Evolutionary conservation across 352 stramenopile genomes (phyloP).

Genomic region (Phytophthora europaea): DNA sequence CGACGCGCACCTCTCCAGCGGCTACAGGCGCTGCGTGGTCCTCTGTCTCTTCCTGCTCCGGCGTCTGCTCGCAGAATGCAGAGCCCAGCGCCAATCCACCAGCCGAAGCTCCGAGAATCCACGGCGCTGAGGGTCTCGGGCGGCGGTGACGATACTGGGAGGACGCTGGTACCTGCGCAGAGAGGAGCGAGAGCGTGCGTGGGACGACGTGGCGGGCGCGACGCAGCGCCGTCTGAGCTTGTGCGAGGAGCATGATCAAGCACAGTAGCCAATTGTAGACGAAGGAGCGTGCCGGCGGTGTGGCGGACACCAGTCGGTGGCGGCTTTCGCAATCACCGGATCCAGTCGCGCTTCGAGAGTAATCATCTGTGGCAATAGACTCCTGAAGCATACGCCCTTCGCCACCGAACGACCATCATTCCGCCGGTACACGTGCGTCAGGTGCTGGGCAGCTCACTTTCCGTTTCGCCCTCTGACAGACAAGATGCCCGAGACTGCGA

Average conservation of each 20-base stretch:
- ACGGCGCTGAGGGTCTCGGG: slow-evolving; percentile 2
- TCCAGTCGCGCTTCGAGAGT: slow-evolving; percentile 16
- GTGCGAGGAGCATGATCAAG: neutral
- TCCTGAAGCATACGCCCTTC: neutral
- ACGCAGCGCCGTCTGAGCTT: slow-evolving; percentile 1
- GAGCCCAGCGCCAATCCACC: slow-evolving; percentile 18
- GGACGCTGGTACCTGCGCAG: slow-evolving; percentile 1
- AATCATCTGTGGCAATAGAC: slow-evolving; percentile 34
- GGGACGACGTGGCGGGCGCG: slow-evolving; percentile 12
- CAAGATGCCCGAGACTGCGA: slow-evolving; percentile 35
- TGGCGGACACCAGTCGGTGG: slow-evolving; percentile 7
- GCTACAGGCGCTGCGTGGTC: slow-evolving; percentile 10
- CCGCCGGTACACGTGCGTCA: slow-evolving; percentile 2
- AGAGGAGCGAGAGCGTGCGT: neutral
- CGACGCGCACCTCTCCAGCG: slow-evolving; percentile 43
- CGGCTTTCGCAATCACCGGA: neutral
- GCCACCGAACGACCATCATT: slow-evolving; percentile 38
- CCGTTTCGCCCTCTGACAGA: slow-evolving; percentile 11
- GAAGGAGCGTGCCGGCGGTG: slow-evolving; percentile 16
- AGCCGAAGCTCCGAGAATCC: slow-evolving; percentile 12
- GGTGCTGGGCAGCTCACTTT: slow-evolving; percentile 9
- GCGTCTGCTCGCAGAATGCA: slow-evolving; percentile 33
- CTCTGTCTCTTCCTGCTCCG: neutral
- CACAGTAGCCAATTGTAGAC: slow-evolving; percentile 1
- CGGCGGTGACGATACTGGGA: neutral